phyloP scores from a whole-genome alignment of 345 rosid species.

The Excoecaria agallocha region DNA sequence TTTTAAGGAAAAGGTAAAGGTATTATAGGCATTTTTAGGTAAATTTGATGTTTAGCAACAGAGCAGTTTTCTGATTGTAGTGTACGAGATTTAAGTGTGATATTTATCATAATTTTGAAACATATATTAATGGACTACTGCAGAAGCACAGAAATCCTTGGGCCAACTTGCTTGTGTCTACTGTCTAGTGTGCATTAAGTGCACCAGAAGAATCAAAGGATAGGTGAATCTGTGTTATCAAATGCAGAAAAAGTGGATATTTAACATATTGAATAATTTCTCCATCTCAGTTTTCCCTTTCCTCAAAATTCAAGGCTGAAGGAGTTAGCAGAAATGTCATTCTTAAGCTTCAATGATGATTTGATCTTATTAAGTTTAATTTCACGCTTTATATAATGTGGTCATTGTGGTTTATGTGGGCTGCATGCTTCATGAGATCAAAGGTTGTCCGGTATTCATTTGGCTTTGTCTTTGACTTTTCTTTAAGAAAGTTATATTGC shows the following conservation, averaged over 20 bases:
- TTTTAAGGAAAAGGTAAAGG: not conserved
- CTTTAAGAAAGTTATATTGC: not conserved
- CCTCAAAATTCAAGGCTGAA: slow-evolving; percentile 7
- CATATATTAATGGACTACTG: not conserved
- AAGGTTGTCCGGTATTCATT: not conserved
- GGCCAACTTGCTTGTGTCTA: not conserved
- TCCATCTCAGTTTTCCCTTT: not conserved
- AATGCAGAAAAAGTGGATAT: not conserved
- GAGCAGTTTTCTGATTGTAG: not conserved
- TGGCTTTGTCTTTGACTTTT: not conserved
- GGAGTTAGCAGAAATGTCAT: not conserved
- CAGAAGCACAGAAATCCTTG: not conserved
- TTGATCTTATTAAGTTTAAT: no score
- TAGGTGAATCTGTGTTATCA: not conserved
- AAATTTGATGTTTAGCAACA: not conserved
- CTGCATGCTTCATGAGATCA: not conserved
- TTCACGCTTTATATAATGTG: not conserved
- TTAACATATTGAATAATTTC: not conserved
- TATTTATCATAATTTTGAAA: not conserved
- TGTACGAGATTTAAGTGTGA: not conserved
- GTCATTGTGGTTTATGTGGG: not conserved
- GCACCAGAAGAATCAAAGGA: not conserved
- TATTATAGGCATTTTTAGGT: not conserved
- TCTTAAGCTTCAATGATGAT: not conserved
- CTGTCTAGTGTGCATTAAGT: not conserved